Percentiles rank a stretch among this genome's conserved stretches.
Evolutionary conservation across 352 stramenopile genomes (phyloP).

Genomic region (Pythium oligandrum): DNA sequence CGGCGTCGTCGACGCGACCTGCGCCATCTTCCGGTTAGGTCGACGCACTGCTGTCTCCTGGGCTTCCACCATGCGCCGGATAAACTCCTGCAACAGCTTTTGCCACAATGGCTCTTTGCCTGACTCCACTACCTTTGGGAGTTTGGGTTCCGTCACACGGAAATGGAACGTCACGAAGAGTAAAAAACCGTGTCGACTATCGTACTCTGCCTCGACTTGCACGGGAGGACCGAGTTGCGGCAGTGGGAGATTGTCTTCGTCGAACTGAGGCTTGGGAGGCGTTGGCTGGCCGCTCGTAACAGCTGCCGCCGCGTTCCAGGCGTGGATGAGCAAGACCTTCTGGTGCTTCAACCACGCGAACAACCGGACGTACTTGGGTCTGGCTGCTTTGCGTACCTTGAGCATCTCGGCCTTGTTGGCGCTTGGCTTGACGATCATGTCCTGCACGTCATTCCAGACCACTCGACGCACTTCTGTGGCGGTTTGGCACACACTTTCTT

Average conservation of each 20-base stretch:
- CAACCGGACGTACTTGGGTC: conserved; percentile 10
- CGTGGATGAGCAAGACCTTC: neutral
- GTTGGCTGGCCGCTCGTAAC: no score
- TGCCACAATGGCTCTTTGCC: neutral
- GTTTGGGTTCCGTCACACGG: conserved; percentile 2
- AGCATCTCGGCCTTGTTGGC: neutral
- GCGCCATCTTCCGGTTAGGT: conserved; percentile 8
- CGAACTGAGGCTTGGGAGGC: neutral
- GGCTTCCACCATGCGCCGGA: neutral
- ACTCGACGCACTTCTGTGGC: conserved; percentile 47
- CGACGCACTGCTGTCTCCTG: neutral
- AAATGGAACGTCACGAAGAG: conserved; percentile 53
- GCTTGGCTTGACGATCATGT: conserved; percentile 8
- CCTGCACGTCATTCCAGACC: conserved; percentile 38
- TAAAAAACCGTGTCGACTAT: conserved; percentile 47
- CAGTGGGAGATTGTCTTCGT: conserved; percentile 1
- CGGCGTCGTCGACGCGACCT: neutral
- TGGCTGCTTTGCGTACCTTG: conserved; percentile 10
- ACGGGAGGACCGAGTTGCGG: conserved; percentile 38
- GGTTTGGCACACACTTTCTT: conserved; percentile 49
- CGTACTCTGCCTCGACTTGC: conserved; percentile 70
- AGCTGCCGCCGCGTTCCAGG: no score
- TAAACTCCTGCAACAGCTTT: neutral
- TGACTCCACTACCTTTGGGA: conserved; percentile 4
- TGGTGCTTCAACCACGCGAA: conserved; percentile 13